Percentiles rank a stretch among this genome's conserved stretches.
Conservation (phyloP, 139 green algal species). For the Coelastrella sp. region DNA sequence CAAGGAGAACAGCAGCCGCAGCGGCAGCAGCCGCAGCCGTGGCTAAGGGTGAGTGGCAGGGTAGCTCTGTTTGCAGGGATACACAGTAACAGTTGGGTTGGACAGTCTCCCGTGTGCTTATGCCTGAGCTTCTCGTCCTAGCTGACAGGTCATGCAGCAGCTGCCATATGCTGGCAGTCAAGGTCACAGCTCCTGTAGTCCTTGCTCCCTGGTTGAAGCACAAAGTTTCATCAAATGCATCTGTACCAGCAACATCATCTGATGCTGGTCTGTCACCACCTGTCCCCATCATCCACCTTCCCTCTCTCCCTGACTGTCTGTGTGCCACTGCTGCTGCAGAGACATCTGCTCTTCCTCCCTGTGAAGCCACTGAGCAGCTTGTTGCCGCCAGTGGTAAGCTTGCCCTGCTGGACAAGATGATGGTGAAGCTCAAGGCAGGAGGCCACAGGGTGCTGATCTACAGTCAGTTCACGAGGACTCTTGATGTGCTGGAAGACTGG, state of each 20-base stretch:
- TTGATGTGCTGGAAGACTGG: constrained; percentile 87
- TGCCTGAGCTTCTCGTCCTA: no score
- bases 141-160: no score
- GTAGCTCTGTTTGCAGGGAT: neutral
- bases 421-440: constrained; percentile 52
- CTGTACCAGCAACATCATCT: no score
- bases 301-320: neutral
- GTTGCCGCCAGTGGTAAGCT: constrained; percentile 84
- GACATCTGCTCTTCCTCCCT: neutral
- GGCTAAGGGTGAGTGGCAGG: neutral
- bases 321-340: neutral
- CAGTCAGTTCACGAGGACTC: constrained; percentile 60
- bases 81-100: no score
- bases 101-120: no score
- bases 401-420: constrained; percentile 84
- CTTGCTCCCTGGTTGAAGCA: no score
- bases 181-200: no score
- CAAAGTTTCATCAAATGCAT: no score
- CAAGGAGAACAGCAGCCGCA: constrained; percentile 18
- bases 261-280: no score
- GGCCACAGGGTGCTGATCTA: constrained; percentile 52
- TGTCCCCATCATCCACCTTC: no score
- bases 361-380: constrained; percentile 52
- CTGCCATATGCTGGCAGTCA: no score
- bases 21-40: constrained; percentile 35